Percentiles rank a stretch among this genome's conserved stretches.
phyloP scores from a whole-genome alignment of 228 moss, liverwort and hornwort species.

The Sphagnum magellanicum region DNA sequence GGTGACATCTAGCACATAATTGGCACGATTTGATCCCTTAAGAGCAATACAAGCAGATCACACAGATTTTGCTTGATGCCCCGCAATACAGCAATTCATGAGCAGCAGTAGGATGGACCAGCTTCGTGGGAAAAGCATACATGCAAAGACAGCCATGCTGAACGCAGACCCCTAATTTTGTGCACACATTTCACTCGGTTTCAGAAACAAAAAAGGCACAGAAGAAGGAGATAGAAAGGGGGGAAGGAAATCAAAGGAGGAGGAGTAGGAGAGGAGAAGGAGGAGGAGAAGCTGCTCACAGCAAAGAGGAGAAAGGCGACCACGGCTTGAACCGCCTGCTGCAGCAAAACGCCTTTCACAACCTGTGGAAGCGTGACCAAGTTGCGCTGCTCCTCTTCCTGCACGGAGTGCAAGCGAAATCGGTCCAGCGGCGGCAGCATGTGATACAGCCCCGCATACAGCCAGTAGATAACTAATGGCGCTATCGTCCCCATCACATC shows the following conservation, averaged over 20 bases:
- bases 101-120: too few relatives aligned
- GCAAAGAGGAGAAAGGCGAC: slow-evolving; percentile 63
- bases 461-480: slow-evolving; percentile 70
- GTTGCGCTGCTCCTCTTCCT: slow-evolving; percentile 77
- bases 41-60: too few relatives aligned
- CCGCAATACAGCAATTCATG: too few relatives aligned
- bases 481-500: slow-evolving; percentile 64
- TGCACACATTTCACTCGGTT: too few relatives aligned
- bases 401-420: slow-evolving; percentile 77
- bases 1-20: too few relatives aligned
- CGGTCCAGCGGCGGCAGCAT: slow-evolving; percentile 53
- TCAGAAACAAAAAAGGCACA: neutral
- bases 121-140: too few relatives aligned
- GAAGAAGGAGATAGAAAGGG: neutral
- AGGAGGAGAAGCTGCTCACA: slow-evolving; percentile 21
- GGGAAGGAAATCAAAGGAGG: neutral
- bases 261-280: neutral
- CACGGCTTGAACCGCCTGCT: slow-evolving; percentile 75
- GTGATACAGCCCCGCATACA: slow-evolving; percentile 84
- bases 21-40: too few relatives aligned
- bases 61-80: too few relatives aligned
- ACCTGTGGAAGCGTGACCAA: slow-evolving; percentile 62
- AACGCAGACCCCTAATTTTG: neutral
- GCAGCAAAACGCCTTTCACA: slow-evolving; percentile 74
- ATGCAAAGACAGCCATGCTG: neutral